Percentiles rank a stretch among this genome's conserved stretches.
phyloP scores from a whole-genome alignment of 495 filamentous ascomycete species.

The Talaromyces nanjingensis region DNA sequence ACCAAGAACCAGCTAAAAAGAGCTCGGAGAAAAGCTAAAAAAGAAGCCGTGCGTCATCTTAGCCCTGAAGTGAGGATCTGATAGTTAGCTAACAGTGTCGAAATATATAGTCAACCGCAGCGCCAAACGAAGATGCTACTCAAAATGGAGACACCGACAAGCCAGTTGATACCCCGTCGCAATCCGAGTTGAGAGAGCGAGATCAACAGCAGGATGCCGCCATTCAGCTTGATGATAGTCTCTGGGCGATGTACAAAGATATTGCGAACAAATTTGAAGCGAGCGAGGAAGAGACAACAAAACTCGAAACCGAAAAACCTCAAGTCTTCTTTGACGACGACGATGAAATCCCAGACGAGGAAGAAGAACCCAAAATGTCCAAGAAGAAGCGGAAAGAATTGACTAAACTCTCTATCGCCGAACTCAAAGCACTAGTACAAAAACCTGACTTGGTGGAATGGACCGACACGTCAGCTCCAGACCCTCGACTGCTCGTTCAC shows the following conservation, averaged over 20 bases:
- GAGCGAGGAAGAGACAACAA: slow-evolving; percentile 46
- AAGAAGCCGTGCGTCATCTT: slow-evolving; percentile 42
- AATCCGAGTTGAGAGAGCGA: slow-evolving; percentile 2
- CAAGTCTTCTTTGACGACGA: slow-evolving; percentile 83
- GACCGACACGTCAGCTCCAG: slow-evolving; percentile 90
- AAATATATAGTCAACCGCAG: slow-evolving; percentile 18
- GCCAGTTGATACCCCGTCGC: background rate
- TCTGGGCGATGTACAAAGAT: slow-evolving; percentile 75
- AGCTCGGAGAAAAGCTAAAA: slow-evolving; percentile 85
- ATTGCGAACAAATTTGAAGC: slow-evolving; percentile 69
- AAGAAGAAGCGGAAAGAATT: slow-evolving; percentile 90
- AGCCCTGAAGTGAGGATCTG: slow-evolving; percentile 18
- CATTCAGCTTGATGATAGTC: slow-evolving; percentile 22
- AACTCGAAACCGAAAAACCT: slow-evolving; percentile 72
- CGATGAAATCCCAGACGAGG: slow-evolving; percentile 83
- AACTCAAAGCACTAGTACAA: slow-evolving; percentile 83
- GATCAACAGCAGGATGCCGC: slow-evolving; percentile 12
- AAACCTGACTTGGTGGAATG: slow-evolving; percentile 95
- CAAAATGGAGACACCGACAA: background rate
- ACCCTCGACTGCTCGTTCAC: slow-evolving; percentile 83
- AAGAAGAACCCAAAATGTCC: slow-evolving; percentile 69
- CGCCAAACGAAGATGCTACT: slow-evolving; percentile 11
- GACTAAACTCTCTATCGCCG: slow-evolving; percentile 88
- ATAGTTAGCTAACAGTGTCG: slow-evolving; percentile 16
- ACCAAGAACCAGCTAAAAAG: slow-evolving; percentile 80